phyloP scores from a whole-genome alignment of 2,329 filamentous ascomycete genomes.

The Trichoderma harzianum region DNA sequence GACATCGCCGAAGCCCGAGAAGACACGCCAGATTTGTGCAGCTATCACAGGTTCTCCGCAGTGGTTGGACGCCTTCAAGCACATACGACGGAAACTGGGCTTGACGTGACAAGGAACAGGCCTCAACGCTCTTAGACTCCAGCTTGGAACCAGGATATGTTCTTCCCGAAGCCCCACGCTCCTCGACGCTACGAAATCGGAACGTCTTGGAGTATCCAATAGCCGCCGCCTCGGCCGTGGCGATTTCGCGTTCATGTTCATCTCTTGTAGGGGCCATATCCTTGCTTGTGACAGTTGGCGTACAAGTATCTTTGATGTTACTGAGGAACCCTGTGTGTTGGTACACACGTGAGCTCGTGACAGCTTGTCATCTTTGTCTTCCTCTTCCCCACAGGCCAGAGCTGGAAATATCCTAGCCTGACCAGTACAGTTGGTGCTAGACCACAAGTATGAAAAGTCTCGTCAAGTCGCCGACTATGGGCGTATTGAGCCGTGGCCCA shows the following conservation, averaged over 20 bases:
- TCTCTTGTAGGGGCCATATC: not conserved
- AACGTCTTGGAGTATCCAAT: conserved; percentile 18
- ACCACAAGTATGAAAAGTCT: not conserved
- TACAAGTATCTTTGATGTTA: not conserved
- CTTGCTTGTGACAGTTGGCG: not conserved
- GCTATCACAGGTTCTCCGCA: conserved; percentile 1
- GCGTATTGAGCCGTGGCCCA: not conserved
- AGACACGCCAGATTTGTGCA: not conserved
- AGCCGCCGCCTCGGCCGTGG: conserved; percentile 13
- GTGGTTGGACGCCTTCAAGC: not conserved
- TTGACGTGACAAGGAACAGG: conserved; percentile 10
- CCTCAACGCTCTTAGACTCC: not conserved
- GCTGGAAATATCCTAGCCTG: not conserved
- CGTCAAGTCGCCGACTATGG: not conserved
- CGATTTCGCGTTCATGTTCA: conserved; percentile 17
- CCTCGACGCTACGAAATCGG: conserved; percentile 12
- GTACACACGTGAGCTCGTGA: not conserved
- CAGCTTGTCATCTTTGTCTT: not conserved
- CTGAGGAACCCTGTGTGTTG: not conserved
- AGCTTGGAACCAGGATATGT: not conserved
- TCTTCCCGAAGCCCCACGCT: conserved; percentile 14
- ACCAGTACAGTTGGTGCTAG: not conserved
- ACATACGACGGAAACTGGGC: not conserved
- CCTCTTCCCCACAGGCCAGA: not conserved
- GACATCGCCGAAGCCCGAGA: conserved; percentile 12